Base-by-base conservation (phyloP, 768 basidiomycete species). In the Gloeophyllum trabeum region DNA sequence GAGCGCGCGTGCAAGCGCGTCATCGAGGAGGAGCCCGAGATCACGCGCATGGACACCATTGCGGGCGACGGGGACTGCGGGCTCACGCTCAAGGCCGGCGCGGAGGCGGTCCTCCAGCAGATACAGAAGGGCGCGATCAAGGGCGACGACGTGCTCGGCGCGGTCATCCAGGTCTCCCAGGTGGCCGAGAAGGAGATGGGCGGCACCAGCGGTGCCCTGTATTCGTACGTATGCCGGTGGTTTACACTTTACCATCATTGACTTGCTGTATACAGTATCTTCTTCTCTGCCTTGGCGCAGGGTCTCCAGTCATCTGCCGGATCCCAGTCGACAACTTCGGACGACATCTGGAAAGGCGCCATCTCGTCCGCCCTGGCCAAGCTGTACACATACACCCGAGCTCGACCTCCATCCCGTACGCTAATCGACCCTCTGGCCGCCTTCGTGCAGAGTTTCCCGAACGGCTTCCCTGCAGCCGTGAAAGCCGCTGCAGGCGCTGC, bases 21-120 rank as follows among this genome's bases (percentile, higher is more conserved):
- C 46, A 73, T 90, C 45, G 62, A 61, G 5, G 84, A 82, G 5
- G 93, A 97, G 57, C 77, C 84, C 1, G 90, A 92, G 49, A 90
- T 99, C 46, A 97, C 93, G 12, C 63, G 71, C 16, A 84, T 89
- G 78, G 94, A 99, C 58, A 81, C 74, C 44, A 81, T 97, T 41
- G 86, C 88, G 2, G 93, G 93, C 21, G 93, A 98, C 54, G 93
- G 93, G 4, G 82, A 84, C 52, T 79, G 77, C 36, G 81, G 81
- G 0, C 56, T 79, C 35, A 81, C 79, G 0, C 67, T 81, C 25
- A 75, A 76, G 66, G 75, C 77, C 6, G 93, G 93, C 25, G 83
- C 84, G 28, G 43, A 43, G 84, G 83, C 71, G 14, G 73, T 89
- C 5, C 65, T 87, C 18, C 62, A 70, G 38, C 70, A 69, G 44